A percentile compares a stretch with the other conserved stretches of the same genome.
phyloP scores from a whole-genome alignment of 495 filamentous ascomycete species.

The Astrothelium macrocarpum region DNA sequence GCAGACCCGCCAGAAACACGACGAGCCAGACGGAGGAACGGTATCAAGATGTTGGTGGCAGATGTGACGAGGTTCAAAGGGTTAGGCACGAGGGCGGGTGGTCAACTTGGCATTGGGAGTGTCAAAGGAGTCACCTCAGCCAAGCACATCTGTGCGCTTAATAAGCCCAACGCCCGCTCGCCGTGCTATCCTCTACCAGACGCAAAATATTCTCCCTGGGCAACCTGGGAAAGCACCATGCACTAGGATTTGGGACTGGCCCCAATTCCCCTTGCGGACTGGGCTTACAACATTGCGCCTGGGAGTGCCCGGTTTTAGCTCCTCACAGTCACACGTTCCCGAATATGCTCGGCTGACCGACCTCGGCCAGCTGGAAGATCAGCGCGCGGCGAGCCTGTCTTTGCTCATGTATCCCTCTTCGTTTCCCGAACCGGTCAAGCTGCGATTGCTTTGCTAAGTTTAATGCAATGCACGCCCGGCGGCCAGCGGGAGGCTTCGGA shows the following conservation, averaged over 20 bases:
- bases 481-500: conserved; percentile 3
- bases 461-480: conserved; percentile 1
- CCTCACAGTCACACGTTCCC: background rate
- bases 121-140: background rate
- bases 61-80: background rate
- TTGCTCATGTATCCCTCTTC: too few relatives aligned
- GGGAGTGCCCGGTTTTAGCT: background rate
- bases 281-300: background rate
- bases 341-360: background rate
- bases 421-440: background rate
- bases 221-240: too few relatives aligned
- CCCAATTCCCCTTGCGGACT: background rate
- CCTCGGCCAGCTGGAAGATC: conserved; percentile 1
- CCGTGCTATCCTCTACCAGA: too few relatives aligned
- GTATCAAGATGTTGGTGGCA: background rate
- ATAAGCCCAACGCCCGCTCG: background rate
- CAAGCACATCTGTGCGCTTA: conserved; percentile 3
- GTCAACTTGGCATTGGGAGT: conserved; percentile 1
- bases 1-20: conserved; percentile 6
- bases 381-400: background rate
- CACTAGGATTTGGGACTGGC: too few relatives aligned
- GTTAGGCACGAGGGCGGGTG: background rate
- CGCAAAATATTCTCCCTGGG: too few relatives aligned
- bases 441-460: background rate
- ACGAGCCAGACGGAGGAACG: conserved; percentile 20